These are phyloP conservation scores for Carex kokanica DNA, from an alignment of 176 grass and related monocot species.

Conservation along the genomic window DNA sequence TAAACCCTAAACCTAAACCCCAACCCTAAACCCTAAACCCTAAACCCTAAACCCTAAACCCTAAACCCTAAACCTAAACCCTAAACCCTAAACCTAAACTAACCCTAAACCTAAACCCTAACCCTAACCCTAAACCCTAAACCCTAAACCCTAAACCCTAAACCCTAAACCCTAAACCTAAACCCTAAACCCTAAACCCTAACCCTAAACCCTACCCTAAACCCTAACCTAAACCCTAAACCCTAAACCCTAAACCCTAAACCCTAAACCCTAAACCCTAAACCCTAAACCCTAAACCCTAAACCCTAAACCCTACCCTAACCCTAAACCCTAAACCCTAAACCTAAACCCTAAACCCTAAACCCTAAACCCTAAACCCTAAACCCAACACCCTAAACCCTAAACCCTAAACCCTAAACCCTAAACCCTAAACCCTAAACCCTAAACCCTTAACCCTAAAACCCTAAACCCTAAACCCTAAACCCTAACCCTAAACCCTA, in stretches of 20 bases:
- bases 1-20: neutral
- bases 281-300: neutral
- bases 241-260: neutral
- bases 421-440: neutral
- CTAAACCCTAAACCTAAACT: neutral
- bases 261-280: neutral
- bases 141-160: neutral
- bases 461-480: neutral
- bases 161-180: too few relatives aligned
- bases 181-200: neutral
- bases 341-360: neutral
- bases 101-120: neutral
- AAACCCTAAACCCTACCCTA: neutral
- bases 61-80: neutral
- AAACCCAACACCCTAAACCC: conserved; percentile 1
- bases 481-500: neutral
- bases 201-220: neutral
- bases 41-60: neutral
- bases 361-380: neutral
- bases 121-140: neutral
- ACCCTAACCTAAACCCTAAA: neutral
- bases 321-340: neutral
- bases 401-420: neutral
- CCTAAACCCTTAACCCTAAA: neutral
- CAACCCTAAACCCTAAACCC: neutral